Base-by-base conservation (phyloP, 2,329 filamentous ascomycete genomes). In the Diaporthe ampelina region DNA sequence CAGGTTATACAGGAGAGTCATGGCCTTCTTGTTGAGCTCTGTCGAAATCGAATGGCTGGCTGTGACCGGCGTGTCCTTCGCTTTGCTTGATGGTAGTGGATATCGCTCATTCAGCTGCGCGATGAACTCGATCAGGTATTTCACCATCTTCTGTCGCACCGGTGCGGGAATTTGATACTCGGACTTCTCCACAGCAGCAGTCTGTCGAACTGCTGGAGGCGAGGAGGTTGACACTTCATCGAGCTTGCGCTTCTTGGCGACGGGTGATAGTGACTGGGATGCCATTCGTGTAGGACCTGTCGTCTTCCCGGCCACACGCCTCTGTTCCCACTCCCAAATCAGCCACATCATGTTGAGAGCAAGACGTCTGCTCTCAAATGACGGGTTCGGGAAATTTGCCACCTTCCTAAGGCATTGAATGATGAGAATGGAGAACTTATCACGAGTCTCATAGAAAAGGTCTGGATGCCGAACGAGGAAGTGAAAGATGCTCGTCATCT, bases 401-500 rank as follows among this genome's bases (percentile, higher is more conserved):
- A 99, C 94, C 83, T 98, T 98, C 70, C 94, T 90, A 48, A 99
- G 87, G 5, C 95, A 96, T 1, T 92, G 93, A 73, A 99, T 95
- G 81, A 99, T 97, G 77, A 97, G 90, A 73, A 94, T 91, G 6
- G 95, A 92, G 77, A 98, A 97, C 80, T 96, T 95, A 77, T 99
- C 97, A 72, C 97, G 90, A 1, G 95, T 95, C 77, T 98, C 96
- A 78, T 97, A 99, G 85, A 99, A 99, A 6, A 99, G 86, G 79
- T 97, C 93, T 0, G 95, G 94, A 81, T 99, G 96, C 73, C 94
- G 91, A 48, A 98, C 96, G 45, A 99, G 88, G 84, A 99, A 99
- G 80, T 98, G 94, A 86, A 98, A 98, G 79, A 99, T 98, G 85
- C 94, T 97, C 70, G 95, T 98, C 85, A 98, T 93, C 84, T 98